Evolutionary conservation across 495 filamentous ascomycete species (phyloP).

Genomic region (Parachaetomium inaequale): DNA sequence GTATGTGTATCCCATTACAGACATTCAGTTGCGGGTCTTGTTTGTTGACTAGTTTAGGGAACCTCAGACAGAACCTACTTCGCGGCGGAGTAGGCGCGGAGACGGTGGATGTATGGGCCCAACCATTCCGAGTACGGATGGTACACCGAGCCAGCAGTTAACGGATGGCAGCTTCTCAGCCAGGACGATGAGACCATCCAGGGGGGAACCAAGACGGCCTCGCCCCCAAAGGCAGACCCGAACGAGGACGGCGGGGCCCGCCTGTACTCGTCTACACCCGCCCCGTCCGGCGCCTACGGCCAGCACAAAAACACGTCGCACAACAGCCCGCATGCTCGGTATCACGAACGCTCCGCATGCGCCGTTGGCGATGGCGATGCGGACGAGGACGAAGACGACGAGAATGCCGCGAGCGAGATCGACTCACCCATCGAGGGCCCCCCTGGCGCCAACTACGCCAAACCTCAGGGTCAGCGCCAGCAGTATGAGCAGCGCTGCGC

Average conservation of each 20-base stretch:
- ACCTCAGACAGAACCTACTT: constrained; percentile 59
- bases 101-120: constrained; percentile 53
- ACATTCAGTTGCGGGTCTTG: not conserved
- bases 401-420: constrained; percentile 20
- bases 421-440: constrained; percentile 23
- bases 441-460: constrained; percentile 22
- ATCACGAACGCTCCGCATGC: constrained; percentile 26
- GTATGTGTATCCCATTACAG: constrained; percentile 21
- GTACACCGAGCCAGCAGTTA: constrained; percentile 1
- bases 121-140: not conserved
- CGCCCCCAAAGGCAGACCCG: constrained; percentile 8
- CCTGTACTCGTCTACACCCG: constrained; percentile 16
- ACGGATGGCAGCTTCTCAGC: constrained; percentile 47
- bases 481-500: constrained; percentile 45
- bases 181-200: constrained; percentile 41
- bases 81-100: constrained; percentile 59
- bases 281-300: constrained; percentile 3
- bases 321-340: not conserved
- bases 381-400: constrained; percentile 28
- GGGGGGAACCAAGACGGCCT: constrained; percentile 20
- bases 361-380: constrained; percentile 23
- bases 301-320: constrained; percentile 9
- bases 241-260: constrained; percentile 31
- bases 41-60: constrained; percentile 42
- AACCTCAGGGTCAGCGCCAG: constrained; percentile 22